Evolutionary conservation across 768 basidiomycete genomes (phyloP).

Genomic region (Lactarius trivialis): DNA sequence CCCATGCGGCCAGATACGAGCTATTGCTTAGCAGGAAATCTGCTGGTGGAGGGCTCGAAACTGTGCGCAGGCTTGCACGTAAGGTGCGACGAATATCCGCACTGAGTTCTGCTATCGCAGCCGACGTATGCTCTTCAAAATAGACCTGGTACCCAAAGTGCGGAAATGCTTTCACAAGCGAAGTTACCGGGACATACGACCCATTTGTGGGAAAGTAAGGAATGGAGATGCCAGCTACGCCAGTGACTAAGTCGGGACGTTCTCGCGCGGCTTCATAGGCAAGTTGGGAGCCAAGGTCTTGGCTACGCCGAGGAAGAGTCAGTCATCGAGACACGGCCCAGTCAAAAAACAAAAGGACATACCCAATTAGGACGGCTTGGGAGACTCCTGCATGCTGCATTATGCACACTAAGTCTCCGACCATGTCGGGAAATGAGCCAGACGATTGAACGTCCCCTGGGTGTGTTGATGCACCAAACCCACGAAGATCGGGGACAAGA

Average conservation of each 20-base stretch:
- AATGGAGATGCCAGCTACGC: constrained; percentile 50
- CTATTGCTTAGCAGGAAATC: constrained; percentile 44
- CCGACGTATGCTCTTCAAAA: constrained; percentile 45
- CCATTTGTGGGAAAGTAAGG: constrained; percentile 56
- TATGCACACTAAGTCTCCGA: constrained; percentile 57
- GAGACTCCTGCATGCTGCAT: constrained; percentile 44
- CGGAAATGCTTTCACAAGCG: constrained; percentile 39
- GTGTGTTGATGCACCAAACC: constrained; percentile 63
- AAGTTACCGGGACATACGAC: constrained; percentile 41
- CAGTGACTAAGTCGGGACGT: constrained; percentile 58
- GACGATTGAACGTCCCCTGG: constrained; percentile 56
- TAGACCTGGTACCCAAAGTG: constrained; percentile 51
- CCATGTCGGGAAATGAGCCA: constrained; percentile 52
- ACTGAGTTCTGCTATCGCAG: constrained; percentile 48
- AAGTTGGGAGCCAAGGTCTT: constrained; percentile 67
- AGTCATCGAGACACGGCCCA: not conserved
- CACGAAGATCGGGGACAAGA: constrained; percentile 56
- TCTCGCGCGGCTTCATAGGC: constrained; percentile 66
- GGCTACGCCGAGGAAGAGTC: constrained; percentile 35
- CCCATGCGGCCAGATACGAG: constrained; percentile 51
- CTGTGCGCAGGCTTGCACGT: constrained; percentile 48
- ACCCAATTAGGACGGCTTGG: constrained; percentile 61
- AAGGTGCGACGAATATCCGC: constrained; percentile 49
- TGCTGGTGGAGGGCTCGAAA: constrained; percentile 49
- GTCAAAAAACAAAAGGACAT: not conserved